Evolutionary conservation across 192 early-diverging fungal species (phyloP), one percentile per base, ranked within the genome.

Genomic region (Coemansia sp.): DNA sequence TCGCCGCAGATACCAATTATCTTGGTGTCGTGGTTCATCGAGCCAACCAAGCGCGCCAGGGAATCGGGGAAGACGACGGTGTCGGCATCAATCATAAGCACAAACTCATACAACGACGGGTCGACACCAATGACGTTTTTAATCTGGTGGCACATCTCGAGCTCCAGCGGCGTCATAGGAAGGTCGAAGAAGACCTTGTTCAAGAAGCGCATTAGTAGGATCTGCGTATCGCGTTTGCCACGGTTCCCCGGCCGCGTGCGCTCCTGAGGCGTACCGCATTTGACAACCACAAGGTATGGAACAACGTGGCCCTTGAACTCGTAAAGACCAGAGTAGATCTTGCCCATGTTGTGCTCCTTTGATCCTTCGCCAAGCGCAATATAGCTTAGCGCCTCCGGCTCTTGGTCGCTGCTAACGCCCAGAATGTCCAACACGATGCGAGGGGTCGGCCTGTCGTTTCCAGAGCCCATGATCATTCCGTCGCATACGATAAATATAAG

Each of bases 201-300:
- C 65, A 99, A 85, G 89, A 97, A 99, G 45, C 89, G 84, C 97
- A 99, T 99, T 69, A 97, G 84, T 41, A 99, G 84, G 84, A 99
- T 89, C 78, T 99, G 97, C 56, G 97, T 97, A 82, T 99, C 97
- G 60, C 97, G 93, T 85, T 99, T 99, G 68, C 97, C 97, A 49
- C 96, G 86, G 74, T 99, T 99, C 49, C 97, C 97, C 3, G 97
- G 95, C 58, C 90, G 85, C 49, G 87, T 82, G 41, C 90, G 79
- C 83, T 99, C 97, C n/a, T 80, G 82, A 14, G 90, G 88, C 25
- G 84, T 89, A 15, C 97, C 97, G 36, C 92, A 91, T 83, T 99
- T 99, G 69, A 91, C 94, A n/a, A 99, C 83, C 4, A 99, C 95
- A 63, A 99, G 67, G 65, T 91, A 99, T 0, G 97, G 97, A 7